Base-by-base conservation (phyloP, 1,284 basidiomycete genomes). In the Sporisorium scitamineum region DNA sequence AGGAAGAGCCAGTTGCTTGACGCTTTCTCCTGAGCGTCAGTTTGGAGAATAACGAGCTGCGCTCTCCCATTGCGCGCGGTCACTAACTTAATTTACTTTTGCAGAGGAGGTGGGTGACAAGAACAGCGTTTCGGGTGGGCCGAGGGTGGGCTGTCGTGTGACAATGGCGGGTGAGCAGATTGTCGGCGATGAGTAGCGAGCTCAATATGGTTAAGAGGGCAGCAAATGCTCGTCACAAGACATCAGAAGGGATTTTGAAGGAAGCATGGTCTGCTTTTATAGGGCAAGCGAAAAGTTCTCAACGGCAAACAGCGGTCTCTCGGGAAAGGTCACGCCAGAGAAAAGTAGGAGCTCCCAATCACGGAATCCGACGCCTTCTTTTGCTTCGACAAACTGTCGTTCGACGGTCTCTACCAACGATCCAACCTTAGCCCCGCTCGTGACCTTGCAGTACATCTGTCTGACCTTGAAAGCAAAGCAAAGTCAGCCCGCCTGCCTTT, bases 1-100 rank as follows among this genome's bases (percentile, higher is more conserved):
- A 61, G 0, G 62, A 51, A 20, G 63, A 53, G 9, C 47, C 26
- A 54, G 54, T 16, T 26, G 20, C 11, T 37, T 48, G 59, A 48
- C 70, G 60, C 48, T 60, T 68, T 24, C 64, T 37, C 22, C 54
- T 52, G 27, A 67, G 54, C 16, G 65, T 61, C 26, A 73, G 50
- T 29, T 61, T 73, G 44, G 54, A 51, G 31, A 74, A 65, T 18
- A 68, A 52, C 53, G 63, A 67, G 34, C 22, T 72, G 51, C 63
- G 64, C 24, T 72, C 64, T 54, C 51, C 48, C 70, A 67, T 72
- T 45, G 29, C 37, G 34, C 32, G 20, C n/a, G 22, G 11, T 26
- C 22, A 27, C 20, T 26, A 20, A 10, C 18, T 18, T n/a, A 14
- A 20, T 5, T 22, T n/a, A n/a, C n/a, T n/a, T n/a, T n/a, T n/a